These are phyloP conservation scores for Tolypocladium paradoxum DNA, from an alignment of 2,329 filamentous ascomycete genomes.

Conservation along the genomic window DNA sequence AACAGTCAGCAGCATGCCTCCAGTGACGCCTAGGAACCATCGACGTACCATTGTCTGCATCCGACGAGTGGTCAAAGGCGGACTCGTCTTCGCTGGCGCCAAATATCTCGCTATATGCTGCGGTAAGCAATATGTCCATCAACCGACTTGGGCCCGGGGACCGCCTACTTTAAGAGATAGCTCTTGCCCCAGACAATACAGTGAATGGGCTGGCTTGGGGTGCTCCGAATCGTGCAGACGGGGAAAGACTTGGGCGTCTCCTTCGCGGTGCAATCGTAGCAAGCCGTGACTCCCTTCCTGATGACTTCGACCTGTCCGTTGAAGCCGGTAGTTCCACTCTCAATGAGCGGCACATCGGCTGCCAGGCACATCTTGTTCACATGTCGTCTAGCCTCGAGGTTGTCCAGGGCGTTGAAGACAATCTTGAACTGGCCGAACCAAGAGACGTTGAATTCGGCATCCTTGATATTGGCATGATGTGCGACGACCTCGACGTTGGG, in stretches of 20 bases:
- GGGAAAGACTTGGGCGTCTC: slow-evolving; percentile 87
- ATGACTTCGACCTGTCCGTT: slow-evolving; percentile 97
- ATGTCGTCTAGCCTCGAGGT: slow-evolving; percentile 84
- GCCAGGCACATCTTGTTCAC: slow-evolving; percentile 97
- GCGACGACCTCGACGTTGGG: slow-evolving; percentile 77
- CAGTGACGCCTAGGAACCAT: too few relatives aligned
- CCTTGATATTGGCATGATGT: slow-evolving; percentile 92
- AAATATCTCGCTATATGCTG: slow-evolving; percentile 57
- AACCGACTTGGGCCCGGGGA: neutral
- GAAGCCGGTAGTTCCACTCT: slow-evolving; percentile 96
- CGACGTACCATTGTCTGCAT: slow-evolving; percentile 62
- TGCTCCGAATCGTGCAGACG: slow-evolving; percentile 94
- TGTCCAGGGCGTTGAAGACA: slow-evolving; percentile 96
- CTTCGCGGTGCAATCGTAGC: slow-evolving; percentile 91
- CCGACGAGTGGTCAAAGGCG: slow-evolving; percentile 67
- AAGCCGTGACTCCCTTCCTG: slow-evolving; percentile 82
- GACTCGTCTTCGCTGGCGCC: slow-evolving; percentile 82
- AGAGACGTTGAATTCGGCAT: slow-evolving; percentile 69
- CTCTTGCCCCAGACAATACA: slow-evolving; percentile 99
- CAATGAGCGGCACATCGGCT: slow-evolving; percentile 79
- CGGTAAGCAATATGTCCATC: neutral
- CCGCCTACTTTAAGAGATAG: slow-evolving; percentile 66
- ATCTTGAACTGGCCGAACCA: slow-evolving; percentile 80
- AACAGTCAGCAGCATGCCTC: neutral
- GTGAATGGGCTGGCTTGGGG: slow-evolving; percentile 91